Evolutionary conservation across 2,329 filamentous ascomycete species (phyloP).

Genomic region (Harringtonia aguacate): DNA sequence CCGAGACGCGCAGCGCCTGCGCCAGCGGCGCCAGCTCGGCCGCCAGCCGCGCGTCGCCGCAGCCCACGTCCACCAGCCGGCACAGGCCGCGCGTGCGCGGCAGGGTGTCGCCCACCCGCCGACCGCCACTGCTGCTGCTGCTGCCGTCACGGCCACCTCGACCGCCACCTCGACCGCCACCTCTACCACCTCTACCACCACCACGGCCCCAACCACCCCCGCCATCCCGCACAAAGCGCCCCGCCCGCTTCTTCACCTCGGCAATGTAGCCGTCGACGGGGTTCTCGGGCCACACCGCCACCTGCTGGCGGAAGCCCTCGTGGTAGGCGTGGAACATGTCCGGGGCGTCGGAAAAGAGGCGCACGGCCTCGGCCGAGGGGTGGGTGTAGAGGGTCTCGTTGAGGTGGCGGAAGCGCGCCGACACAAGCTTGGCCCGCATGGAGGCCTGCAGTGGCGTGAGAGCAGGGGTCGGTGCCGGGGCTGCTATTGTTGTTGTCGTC

Average conservation of each 20-base stretch:
- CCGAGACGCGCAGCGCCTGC: constrained; percentile 57
- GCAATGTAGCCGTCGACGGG: constrained; percentile 80
- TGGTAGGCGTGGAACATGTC: constrained; percentile 97
- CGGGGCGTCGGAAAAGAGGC: constrained; percentile 72
- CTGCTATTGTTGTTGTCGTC: no score
- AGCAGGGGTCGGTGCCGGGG: constrained; percentile 35
- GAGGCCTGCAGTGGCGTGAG: constrained; percentile 87
- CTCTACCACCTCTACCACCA: no score
- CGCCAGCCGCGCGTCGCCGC: constrained; percentile 80
- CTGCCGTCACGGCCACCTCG: no score
- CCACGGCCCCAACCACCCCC: no score
- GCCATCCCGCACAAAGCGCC: no score
- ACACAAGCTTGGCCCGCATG: constrained; percentile 91
- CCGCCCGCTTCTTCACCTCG: constrained; percentile 51
- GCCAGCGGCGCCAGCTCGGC: constrained; percentile 52
- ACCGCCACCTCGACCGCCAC: no score
- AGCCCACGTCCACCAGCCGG: constrained; percentile 84
- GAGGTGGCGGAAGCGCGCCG: constrained; percentile 90
- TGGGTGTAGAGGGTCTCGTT: constrained; percentile 96
- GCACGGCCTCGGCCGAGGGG: constrained; percentile 72
- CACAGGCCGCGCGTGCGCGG: constrained; percentile 63
- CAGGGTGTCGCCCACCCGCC: constrained; percentile 33
- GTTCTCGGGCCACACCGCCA: constrained; percentile 93
- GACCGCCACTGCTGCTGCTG: no score
- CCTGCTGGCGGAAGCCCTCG: constrained; percentile 89